Evolutionary conservation across 345 rosid genomes (phyloP), one percentile per base, ranked within the genome.

Genomic region (Abelmoschus esculentus): DNA sequence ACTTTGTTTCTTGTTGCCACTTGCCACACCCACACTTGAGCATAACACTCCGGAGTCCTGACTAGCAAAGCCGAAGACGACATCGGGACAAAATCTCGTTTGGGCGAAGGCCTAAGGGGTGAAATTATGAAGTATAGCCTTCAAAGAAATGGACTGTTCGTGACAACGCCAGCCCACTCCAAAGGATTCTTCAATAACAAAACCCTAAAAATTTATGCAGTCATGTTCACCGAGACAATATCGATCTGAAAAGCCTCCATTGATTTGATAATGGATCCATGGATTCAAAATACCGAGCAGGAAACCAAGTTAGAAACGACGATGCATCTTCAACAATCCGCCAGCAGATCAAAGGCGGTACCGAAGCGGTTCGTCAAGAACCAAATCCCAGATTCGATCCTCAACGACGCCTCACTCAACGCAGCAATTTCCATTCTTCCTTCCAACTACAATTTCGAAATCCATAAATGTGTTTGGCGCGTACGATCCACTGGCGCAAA

Each of bases 381-480:
- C 72, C 96, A 89, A 67, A 91, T 91, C 77, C 97, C 96, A 0
- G 96, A 91, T n/a, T 73, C 96, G 0, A 84, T 91, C 84, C 96
- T 91, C 54, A 63, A 73, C 78, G 88, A 91, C 69, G 76, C 84
- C 26, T 76, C 93, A 0, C 96, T 95, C 6, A 91, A 89, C 82
- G 84, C 96, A 13, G 90, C 97, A 72, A 84, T 91, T 63, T 78
- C 92, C 9, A 78, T 91, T 38, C 83, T 91, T 7, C 97, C 99
- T 5, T 59, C 81, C 10, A 89, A 91, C 79, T 91, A 95, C 87
- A 89, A 80, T 65, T 88, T 95, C 53, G 99, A 91, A 73, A 76
- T 95, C 57, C 96, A 95, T 76, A 91, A 95, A 78, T 88, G 90
- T 76, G 85, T 91, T 5, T 89, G 90, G 90, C 83, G 99, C 9